Evolutionary conservation across 2,329 filamentous ascomycete genomes (phyloP), one percentile per base, ranked within the genome.

Genomic region (Cladorrhinum sp.): DNA sequence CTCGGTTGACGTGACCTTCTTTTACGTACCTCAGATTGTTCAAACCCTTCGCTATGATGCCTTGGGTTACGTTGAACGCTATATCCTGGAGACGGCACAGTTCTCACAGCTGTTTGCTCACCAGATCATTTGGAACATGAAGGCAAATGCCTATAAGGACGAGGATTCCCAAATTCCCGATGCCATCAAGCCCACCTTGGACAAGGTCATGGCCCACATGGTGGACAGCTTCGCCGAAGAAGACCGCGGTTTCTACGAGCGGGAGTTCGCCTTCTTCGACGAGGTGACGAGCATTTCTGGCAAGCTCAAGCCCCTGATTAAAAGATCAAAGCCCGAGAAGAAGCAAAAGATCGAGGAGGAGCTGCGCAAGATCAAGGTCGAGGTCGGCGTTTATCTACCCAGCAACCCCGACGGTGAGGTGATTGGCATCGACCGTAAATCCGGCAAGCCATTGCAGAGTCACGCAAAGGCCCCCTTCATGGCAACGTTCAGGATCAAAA

Each of bases 61-160:
- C 12, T 81, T 99, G 23, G 95, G 95, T 59, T 99, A 99, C 71
- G 93, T 97, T 1, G 92, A 97, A 75, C 85, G 93, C 50, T 99
- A 97, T 71, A 98, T 99, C 58, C 82, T 98, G 16, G 95, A 99
- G 77, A 97, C 96, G 0, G 95, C 93, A 1, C 93, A 96, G 69
- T 93, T 96, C 71, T 98, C 95, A n/a, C 95, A 98, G 74, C 79
- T 98, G 8, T 99, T 99, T 75, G 93, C 96, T 2, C 96, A 99
- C 74, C 95, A 99, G 70, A 98, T 99, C 67, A 99, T 99, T 72
- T 99, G 96, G 95, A 99, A 99, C 73, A 99, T 99, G 89, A 99
- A 98, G 74, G 95, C 95, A 29, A 99, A 99, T 74, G 91, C 93
- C 1, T 99, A 91, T 81, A 99, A 97, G 74, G 96, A 99, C 66